Evolutionary conservation across 139 green algal genomes (phyloP).

Genomic region (Haematococcus lacustris): DNA sequence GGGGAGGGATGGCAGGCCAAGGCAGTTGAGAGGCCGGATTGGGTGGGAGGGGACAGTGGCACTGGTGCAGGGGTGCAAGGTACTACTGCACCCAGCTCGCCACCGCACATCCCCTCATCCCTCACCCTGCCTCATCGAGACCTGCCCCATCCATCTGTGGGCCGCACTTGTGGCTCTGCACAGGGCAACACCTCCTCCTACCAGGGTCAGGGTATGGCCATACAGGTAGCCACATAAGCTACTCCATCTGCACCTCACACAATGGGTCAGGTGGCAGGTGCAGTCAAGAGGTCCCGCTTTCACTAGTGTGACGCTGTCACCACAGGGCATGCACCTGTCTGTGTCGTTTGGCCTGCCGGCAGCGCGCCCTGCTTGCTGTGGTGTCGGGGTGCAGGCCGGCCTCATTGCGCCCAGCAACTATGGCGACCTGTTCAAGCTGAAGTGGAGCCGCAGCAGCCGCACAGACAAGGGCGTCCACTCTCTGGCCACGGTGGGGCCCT

Average conservation of each 20-base stretch:
- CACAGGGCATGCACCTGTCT: too few species aligned
- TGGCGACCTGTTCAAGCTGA: conserved; percentile 13
- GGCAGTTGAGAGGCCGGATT: background rate
- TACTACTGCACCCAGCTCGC: background rate
- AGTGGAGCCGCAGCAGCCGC: conserved; percentile 77
- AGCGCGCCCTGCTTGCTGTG: too few species aligned
- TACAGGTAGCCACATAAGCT: background rate
- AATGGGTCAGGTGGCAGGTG: background rate
- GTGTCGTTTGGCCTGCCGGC: too few species aligned
- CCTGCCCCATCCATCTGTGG: too few species aligned
- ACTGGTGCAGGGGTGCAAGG: background rate
- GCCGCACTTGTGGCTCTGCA: too few species aligned
- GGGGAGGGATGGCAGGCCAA: background rate
- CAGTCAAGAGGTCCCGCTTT: background rate
- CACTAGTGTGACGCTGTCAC: background rate
- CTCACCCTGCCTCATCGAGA: background rate
- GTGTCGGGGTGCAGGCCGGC: background rate
- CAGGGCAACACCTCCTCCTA: too few species aligned
- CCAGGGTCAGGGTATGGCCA: too few species aligned
- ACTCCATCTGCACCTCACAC: background rate
- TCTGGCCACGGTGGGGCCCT: conserved; percentile 33
- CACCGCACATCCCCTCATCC: background rate
- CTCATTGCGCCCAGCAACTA: conserved; percentile 11
- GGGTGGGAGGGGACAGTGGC: background rate
- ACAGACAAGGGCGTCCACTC: conserved; percentile 96